Conservation (phyloP, 176 grass and related monocot genomes). For the Triticum aestivum region DNA sequence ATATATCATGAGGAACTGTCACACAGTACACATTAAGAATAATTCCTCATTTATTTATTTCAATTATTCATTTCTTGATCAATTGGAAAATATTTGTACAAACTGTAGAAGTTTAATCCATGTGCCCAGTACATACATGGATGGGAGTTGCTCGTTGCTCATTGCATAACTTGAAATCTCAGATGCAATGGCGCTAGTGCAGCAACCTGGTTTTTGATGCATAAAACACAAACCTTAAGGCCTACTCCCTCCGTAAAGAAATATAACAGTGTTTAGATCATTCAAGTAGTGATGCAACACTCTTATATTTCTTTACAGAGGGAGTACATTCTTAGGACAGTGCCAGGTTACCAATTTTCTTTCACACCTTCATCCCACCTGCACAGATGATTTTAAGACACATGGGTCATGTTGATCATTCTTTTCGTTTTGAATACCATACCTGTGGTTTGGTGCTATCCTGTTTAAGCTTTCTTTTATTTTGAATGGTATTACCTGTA, state of each 20-base stretch:
- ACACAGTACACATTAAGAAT: not conserved
- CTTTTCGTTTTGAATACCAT: not conserved
- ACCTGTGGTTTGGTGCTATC: not conserved
- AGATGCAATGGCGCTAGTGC: not conserved
- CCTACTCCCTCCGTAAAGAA: not conserved
- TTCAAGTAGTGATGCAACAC: no score
- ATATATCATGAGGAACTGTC: no score
- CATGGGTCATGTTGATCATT: not conserved
- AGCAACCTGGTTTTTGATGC: not conserved
- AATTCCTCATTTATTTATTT: not conserved
- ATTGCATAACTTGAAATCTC: not conserved
- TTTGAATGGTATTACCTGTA: not conserved
- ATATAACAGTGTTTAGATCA: no score
- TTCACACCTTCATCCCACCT: not conserved
- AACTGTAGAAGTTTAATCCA: not conserved
- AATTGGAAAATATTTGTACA: not conserved
- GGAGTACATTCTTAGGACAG: not conserved
- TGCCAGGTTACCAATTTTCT: not conserved
- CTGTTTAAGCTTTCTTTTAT: not conserved
- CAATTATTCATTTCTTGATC: not conserved
- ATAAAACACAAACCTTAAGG: not conserved
- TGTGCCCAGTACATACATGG: not conserved
- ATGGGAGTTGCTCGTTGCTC: not conserved
- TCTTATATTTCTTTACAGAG: no score
- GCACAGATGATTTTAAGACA: not conserved